Evolutionary conservation across 805 yeast genomes (phyloP).

Genomic region (Yamadazyma philogaea): DNA sequence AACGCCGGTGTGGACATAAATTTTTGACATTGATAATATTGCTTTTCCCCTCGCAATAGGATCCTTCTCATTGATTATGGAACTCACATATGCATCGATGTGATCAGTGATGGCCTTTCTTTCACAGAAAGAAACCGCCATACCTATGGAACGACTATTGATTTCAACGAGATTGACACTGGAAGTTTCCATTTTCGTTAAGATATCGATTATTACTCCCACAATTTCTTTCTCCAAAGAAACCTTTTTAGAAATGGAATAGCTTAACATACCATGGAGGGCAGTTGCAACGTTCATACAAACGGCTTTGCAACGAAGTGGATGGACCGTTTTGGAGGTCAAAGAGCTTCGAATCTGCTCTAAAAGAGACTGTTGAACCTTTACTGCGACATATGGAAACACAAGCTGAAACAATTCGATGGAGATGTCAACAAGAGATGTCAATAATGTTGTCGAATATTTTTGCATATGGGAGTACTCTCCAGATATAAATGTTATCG

Average conservation of each 20-base stretch:
- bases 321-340: slow-evolving; percentile 34
- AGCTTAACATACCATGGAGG: slow-evolving; percentile 47
- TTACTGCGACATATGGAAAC: slow-evolving; percentile 67
- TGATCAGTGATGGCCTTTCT: slow-evolving; percentile 23
- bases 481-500: slow-evolving; percentile 23
- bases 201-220: slow-evolving; percentile 47
- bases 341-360: slow-evolving; percentile 66
- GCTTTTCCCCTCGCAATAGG: slow-evolving; percentile 56
- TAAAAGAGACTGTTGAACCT: slow-evolving; percentile 83
- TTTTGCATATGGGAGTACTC: slow-evolving; percentile 24
- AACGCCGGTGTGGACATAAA: slow-evolving; percentile 24
- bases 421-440: slow-evolving; percentile 65
- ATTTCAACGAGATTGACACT: slow-evolving; percentile 41
- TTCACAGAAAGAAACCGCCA: slow-evolving; percentile 29
- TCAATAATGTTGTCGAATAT: slow-evolving; percentile 26
- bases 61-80: slow-evolving; percentile 60
- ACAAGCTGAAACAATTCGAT: slow-evolving; percentile 70
- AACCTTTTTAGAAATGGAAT: slow-evolving; percentile 18
- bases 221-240: slow-evolving; percentile 35
- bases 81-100: slow-evolving; percentile 42
- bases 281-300: slow-evolving; percentile 63
- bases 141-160: slow-evolving; percentile 59
- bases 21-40: slow-evolving; percentile 28
- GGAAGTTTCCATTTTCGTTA: slow-evolving; percentile 40
- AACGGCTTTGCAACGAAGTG: slow-evolving; percentile 45